Evolutionary conservation across 768 basidiomycete species (phyloP), one percentile per base, ranked within the genome.

Genomic region (Sporobolomyces pararoseus): DNA sequence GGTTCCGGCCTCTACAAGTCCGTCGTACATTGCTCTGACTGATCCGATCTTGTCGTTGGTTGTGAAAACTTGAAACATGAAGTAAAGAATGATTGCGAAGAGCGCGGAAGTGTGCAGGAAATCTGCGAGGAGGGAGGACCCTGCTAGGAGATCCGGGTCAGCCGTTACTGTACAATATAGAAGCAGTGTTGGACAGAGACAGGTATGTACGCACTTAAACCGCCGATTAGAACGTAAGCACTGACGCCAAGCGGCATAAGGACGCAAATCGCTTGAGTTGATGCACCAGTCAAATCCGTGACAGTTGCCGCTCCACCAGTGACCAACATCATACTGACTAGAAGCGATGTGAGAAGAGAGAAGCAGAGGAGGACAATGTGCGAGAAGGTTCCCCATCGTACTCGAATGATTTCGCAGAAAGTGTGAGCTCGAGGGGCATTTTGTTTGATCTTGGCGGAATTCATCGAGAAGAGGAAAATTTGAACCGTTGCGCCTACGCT

Each of bases 331-430:
- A 78, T 75, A 60, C 57, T 59, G 2, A 70, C 72, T 44, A 75
- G 53, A 59, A 94, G 82, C 79, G 93, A 93, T 27, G 94, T 94
- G 10, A 89, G 88, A 12, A 97, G 82, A 17, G 69, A 65, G 77
- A 96, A 96, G 82, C 89, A 88, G 83, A 93, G 85, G 82, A 95
- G 94, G 10, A 90, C 82, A 10, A 87, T 68, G 80, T 96, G 94
- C 0, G 90, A 91, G 19, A 82, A 69, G 7, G 79, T 86, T 0
- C 93, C 94, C 91, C 92, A 97, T 31, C 81, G 76, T 2, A 65
- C 75, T 1, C 63, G 47, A 63, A 96, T 85, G 74, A 96, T 91
- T 77, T 96, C 91, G 29, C 92, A 32, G 52, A 72, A 72, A 0
- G 71, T 68, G 44, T 70, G 64, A 0, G 61, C 67, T 10, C 65